Base-by-base conservation (phyloP, 129 eudicot genomes). In the Cynara cardunculus region DNA sequence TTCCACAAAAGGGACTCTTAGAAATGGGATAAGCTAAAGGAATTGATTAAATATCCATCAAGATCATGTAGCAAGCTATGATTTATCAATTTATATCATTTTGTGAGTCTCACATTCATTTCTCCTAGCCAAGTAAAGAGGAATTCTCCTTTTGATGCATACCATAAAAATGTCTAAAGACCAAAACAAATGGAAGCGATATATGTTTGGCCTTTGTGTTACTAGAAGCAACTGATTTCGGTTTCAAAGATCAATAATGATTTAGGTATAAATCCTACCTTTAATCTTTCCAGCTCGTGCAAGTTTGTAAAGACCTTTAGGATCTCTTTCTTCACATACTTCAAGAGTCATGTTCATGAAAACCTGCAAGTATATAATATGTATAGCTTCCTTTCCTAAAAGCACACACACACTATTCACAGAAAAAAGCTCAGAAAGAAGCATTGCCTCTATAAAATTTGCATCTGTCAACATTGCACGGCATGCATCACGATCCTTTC, bases 271-370 rank as follows among this genome's bases (percentile, higher is more conserved):
- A 61, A 62, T 24, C 77, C 21, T 26, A 95, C 99, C 99, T 92
- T 88, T 95, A 74, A 95, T 88, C 89, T 95, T 95, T 74, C 99
- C 97, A 12, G 97, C 96, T 39, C 99, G 89, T 59, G 99, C 99
- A 71, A 95, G 99, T 87, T 95, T 95, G 86, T 95, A 95, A 77
- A 95, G 99, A 31, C 99, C 99, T 88, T 95, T 95, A 19, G 94
- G 91, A 70, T 95, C 99, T 89, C 99, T 90, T 81, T 79, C 87
- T 88, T 95, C 99, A 87, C 99, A 95, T 66, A 95, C 81, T 82
- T 89, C 94, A 65, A 95, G 88, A 65, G 99, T 91, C 91, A 90
- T 95, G 89, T 95, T 95, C 93, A 95, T 85, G 83, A 90, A 95
- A 59, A 95, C 99, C 99, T 95, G 85, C 3, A 83, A 71, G 71